These are phyloP conservation scores for Sporothrix dimorphospora DNA, from an alignment of 2,329 filamentous ascomycete species.

Conservation along the genomic window DNA sequence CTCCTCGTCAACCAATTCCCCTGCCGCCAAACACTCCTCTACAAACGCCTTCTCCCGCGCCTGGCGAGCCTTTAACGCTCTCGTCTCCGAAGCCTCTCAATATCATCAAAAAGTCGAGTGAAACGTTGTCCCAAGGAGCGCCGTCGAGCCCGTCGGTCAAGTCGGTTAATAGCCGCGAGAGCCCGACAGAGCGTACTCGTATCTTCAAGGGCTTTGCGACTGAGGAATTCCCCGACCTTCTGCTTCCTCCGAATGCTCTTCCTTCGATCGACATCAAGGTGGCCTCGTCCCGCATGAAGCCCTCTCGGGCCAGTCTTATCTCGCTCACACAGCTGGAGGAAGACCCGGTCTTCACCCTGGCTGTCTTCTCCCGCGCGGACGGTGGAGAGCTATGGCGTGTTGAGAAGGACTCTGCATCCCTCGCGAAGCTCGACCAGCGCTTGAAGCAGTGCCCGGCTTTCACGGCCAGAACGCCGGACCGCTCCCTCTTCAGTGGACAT, in stretches of 20 bases:
- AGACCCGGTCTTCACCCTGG: slow-evolving; percentile 91
- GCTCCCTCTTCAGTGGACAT: slow-evolving; percentile 85
- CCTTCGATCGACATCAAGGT: slow-evolving; percentile 84
- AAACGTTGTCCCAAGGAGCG: slow-evolving; percentile 36
- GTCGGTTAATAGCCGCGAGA: slow-evolving; percentile 41
- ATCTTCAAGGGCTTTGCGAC: slow-evolving; percentile 78
- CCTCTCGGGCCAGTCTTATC: slow-evolving; percentile 82
- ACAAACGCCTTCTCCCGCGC: slow-evolving; percentile 57
- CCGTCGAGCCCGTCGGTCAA: slow-evolving; percentile 33
- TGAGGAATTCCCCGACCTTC: slow-evolving; percentile 82
- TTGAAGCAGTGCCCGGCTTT: slow-evolving; percentile 76
- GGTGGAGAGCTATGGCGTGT: slow-evolving; percentile 85
- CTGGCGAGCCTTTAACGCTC: slow-evolving; percentile 41
- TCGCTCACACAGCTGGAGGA: slow-evolving; percentile 81
- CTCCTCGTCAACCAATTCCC: slow-evolving; percentile 73
- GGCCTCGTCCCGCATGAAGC: slow-evolving; percentile 91
- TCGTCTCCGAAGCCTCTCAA: slow-evolving; percentile 48
- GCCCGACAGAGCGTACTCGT: slow-evolving; percentile 49
- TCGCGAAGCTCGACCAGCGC: slow-evolving; percentile 80
- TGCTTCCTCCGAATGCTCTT: slow-evolving; percentile 86
- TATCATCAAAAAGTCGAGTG: slow-evolving; percentile 43
- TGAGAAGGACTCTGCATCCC: slow-evolving; percentile 84
- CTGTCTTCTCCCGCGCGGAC: slow-evolving; percentile 77
- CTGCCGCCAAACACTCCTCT: slow-evolving; percentile 71
- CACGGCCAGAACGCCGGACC: slow-evolving; percentile 77